phyloP scores from a whole-genome alignment of 306 rosid species.

The Mimosa pudica region DNA sequence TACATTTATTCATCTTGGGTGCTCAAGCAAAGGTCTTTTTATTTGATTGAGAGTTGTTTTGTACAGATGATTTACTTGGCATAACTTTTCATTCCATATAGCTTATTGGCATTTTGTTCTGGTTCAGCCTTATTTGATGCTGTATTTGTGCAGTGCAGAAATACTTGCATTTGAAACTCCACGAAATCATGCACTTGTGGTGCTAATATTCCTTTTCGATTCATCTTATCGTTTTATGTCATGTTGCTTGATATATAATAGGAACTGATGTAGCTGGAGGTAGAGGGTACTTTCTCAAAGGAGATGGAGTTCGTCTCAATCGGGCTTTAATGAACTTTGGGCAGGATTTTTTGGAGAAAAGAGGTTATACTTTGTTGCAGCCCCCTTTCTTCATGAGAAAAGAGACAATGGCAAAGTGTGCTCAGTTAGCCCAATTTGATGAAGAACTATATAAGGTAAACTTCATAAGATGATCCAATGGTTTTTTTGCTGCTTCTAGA shows the following conservation, averaged over 20 bases:
- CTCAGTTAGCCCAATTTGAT: slow-evolving; percentile 94
- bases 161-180: not conserved
- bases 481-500: slow-evolving; percentile 12
- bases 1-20: not conserved
- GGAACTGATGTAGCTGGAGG: slow-evolving; percentile 95
- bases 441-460: slow-evolving; percentile 95
- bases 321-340: slow-evolving; percentile 93
- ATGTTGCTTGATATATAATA: slow-evolving; percentile 40
- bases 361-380: slow-evolving; percentile 70
- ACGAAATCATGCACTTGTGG: not conserved
- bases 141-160: not conserved
- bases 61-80: not conserved
- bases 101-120: not conserved
- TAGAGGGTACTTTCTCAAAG: slow-evolving; percentile 93
- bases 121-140: not conserved
- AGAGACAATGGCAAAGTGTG: slow-evolving; percentile 93
- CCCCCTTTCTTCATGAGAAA: slow-evolving; percentile 97
- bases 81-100: not conserved
- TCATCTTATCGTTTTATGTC: slow-evolving; percentile 2
- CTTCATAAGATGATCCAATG: slow-evolving; percentile 16
- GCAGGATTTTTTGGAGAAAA: slow-evolving; percentile 78
- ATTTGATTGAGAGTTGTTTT: not conserved
- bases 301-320: slow-evolving; percentile 91
- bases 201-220: not conserved
- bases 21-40: not conserved